Conservation (phyloP, 306 rosid genomes). For the Trifolium subterraneum region DNA sequence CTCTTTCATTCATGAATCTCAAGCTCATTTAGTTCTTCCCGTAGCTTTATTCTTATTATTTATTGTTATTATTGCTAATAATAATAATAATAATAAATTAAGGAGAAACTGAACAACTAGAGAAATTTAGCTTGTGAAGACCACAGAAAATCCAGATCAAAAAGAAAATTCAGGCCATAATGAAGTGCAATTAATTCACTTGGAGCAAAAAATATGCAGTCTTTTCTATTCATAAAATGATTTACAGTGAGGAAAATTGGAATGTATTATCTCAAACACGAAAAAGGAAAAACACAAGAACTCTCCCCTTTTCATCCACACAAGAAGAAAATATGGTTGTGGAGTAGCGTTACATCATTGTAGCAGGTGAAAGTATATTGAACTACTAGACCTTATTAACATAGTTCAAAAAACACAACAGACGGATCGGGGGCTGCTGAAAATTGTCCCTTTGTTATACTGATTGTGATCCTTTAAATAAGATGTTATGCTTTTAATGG, state of each 20-base stretch:
- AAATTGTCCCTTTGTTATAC: conserved; percentile 17
- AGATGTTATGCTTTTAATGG: conserved; percentile 15
- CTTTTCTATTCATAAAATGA: not conserved
- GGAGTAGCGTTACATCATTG: not conserved
- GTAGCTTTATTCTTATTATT: not conserved
- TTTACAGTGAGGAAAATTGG: not conserved
- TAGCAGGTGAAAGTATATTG: conserved; percentile 15
- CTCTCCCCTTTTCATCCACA: not conserved
- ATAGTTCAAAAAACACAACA: conserved; percentile 23
- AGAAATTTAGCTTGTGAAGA: not conserved
- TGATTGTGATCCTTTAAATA: conserved; percentile 10
- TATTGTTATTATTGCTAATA: not conserved
- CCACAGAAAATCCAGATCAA: conserved; percentile 13
- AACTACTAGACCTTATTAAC: conserved; percentile 38
- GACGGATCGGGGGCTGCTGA: conserved; percentile 21
- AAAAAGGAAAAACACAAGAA: not conserved
- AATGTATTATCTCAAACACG: not conserved
- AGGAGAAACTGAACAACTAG: not conserved
- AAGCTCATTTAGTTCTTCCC: not conserved
- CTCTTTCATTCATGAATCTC: conserved; percentile 4
- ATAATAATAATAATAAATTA: not conserved
- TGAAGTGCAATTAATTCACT: conserved; percentile 12
- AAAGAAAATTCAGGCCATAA: conserved; percentile 20
- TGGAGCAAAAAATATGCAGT: conserved; percentile 6
- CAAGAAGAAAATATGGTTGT: not conserved